Evolutionary conservation across 805 yeast species (phyloP), one percentile per base, ranked within the genome.

Genomic region (Metschnikowia hibisci): DNA sequence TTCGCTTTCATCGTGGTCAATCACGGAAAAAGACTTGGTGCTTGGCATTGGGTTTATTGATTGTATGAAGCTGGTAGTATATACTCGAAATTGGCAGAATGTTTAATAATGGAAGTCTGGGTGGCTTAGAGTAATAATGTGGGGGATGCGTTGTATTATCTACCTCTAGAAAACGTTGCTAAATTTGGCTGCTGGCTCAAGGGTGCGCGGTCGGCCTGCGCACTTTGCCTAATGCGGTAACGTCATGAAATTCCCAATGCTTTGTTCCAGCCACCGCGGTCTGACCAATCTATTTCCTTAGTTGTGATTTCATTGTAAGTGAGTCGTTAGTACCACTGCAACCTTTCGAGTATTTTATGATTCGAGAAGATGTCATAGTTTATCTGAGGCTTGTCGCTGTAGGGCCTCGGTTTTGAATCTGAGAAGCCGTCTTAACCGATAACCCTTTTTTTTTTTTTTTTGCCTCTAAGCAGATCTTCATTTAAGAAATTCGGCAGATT

Each of bases 171-270:
- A 25, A 26, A 26, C 39, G 39, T 26, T 34, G 39, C 39, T 34
- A 16, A 26, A 4, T 16, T 16, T 8, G 32, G 32, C 32, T 18
- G 32, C 26, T 27, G 32, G 39, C 25, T 26, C 11, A 18, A 15
- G 4, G 12, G 39, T 35, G 39, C 39, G 31, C 26, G 29, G 16
- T 14, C 18, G 13, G 18, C 16, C 12, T 23, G 23, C 16, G 22
- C 27, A 13, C 11, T 22, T 39, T 39, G n/a, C 41, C 41, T 23
- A 39, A 39, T 39, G 34, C 34, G 35, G 41, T 23, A 39, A 31
- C 4, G 35, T 25, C 34, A 31, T 39, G 34, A 39, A 13, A 11
- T 14, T 20, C 28, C n/a, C 41, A 22, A 15, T 30, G 41, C 34
- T 20, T 35, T 13, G 12, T 34, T 13, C 10, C 39, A 26, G n/a